These are phyloP conservation scores for Metschnikowia anglica DNA, from an alignment of 805 yeast genomes.

Conservation along the genomic window DNA sequence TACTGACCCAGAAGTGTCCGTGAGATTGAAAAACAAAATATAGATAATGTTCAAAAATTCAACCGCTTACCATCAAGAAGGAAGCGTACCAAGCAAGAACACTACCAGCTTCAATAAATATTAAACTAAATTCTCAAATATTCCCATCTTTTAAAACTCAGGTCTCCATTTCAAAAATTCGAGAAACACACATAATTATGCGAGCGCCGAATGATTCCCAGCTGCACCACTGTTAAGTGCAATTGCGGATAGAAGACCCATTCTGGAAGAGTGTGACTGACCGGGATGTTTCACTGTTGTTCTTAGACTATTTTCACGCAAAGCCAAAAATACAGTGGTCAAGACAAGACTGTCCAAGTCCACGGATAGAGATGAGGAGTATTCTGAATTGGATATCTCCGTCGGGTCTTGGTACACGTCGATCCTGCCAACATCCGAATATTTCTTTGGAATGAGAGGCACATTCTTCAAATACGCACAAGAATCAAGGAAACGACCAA, in stretches of 20 bases:
- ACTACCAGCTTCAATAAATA: not conserved
- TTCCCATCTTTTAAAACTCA: no score
- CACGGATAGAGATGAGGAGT: constrained; percentile 32
- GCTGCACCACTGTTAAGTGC: constrained; percentile 3
- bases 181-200: not conserved
- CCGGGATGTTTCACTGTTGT: constrained; percentile 16
- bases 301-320: constrained; percentile 34
- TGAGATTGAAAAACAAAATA: not conserved
- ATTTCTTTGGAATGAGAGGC: constrained; percentile 36
- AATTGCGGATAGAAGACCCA: constrained; percentile 6
- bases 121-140: not conserved
- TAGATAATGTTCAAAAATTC: not conserved
- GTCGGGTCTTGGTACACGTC: constrained; percentile 36
- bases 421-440: constrained; percentile 33
- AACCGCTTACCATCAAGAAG: not conserved
- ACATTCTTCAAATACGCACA: constrained; percentile 22
- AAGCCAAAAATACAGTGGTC: constrained; percentile 28
- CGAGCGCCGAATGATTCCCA: not conserved
- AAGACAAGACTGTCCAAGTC: constrained; percentile 35
- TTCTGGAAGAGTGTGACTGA: constrained; percentile 4
- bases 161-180: no score
- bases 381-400: constrained; percentile 11
- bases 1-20: no score
- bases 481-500: constrained; percentile 36
- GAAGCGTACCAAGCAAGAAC: not conserved